These are phyloP conservation scores for Candida pseudoglaebosa DNA, from an alignment of 805 yeast genomes.

Conservation along the genomic window DNA sequence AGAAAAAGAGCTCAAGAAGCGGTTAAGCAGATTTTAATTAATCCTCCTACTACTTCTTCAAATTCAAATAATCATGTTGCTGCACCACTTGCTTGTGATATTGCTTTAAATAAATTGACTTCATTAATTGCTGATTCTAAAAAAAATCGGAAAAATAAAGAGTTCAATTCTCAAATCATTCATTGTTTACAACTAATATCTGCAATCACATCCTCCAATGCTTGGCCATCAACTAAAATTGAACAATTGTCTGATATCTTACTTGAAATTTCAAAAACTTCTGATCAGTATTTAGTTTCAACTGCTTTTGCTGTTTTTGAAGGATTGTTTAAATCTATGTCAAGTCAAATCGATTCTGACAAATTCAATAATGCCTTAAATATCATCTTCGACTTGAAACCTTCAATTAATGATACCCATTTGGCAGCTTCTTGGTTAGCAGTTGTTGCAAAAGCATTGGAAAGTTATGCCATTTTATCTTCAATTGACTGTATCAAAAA, in stretches of 20 bases:
- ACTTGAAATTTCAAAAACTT: conserved; percentile 70
- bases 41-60: conserved; percentile 61
- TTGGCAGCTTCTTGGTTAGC: conserved; percentile 95
- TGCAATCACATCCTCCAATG: conserved; percentile 62
- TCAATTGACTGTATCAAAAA: conserved; percentile 47
- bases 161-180: conserved; percentile 54
- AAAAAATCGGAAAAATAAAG: conserved; percentile 39
- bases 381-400: conserved; percentile 73
- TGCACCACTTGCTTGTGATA: conserved; percentile 62
- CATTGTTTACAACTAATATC: conserved; percentile 76
- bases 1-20: conserved; percentile 94
- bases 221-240: conserved; percentile 76
- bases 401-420: conserved; percentile 77
- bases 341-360: conserved; percentile 55
- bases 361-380: conserved; percentile 62
- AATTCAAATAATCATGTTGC: conserved; percentile 80
- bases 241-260: conserved; percentile 74
- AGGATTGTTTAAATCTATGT: conserved; percentile 67
- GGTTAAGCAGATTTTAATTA: conserved; percentile 55
- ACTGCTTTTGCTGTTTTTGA: conserved; percentile 82
- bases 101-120: conserved; percentile 55
- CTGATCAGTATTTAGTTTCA: conserved; percentile 81
- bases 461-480: conserved; percentile 31
- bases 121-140: conserved; percentile 35
- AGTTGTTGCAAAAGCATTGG: conserved; percentile 78